A percentile compares a stretch with the other conserved stretches of the same genome.
Evolutionary conservation across 192 early-diverging fungal species (phyloP).

Genomic region (Backusella tarrabulga): DNA sequence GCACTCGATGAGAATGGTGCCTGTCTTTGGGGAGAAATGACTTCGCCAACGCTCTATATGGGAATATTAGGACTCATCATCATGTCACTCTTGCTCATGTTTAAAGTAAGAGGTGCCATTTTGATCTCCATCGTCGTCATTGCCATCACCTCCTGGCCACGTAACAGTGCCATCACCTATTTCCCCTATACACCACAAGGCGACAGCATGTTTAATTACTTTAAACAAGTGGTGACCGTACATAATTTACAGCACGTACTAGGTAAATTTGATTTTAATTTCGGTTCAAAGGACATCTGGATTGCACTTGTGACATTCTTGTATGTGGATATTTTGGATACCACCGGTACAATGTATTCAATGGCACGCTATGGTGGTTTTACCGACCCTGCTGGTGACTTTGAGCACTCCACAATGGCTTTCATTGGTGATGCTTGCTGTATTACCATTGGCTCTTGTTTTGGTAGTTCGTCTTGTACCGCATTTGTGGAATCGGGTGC

Average conservation of each 20-base stretch:
- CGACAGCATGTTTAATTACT: slow-evolving; percentile 62
- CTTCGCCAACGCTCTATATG: slow-evolving; percentile 45
- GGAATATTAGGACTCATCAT: slow-evolving; percentile 63
- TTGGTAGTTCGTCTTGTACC: slow-evolving; percentile 74
- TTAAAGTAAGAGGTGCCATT: slow-evolving; percentile 67
- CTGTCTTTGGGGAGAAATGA: slow-evolving; percentile 60
- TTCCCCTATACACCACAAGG: slow-evolving; percentile 68
- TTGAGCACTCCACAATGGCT: slow-evolving; percentile 70
- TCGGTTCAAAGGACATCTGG: slow-evolving; percentile 63
- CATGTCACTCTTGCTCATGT: slow-evolving; percentile 60
- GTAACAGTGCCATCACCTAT: slow-evolving; percentile 64
- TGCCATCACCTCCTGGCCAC: slow-evolving; percentile 73
- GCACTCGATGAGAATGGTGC: slow-evolving; percentile 56
- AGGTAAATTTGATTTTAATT: slow-evolving; percentile 60
- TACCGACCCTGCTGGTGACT: slow-evolving; percentile 71
- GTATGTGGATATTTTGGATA: slow-evolving; percentile 85
- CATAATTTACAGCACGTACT: slow-evolving; percentile 38
- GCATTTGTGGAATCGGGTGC: slow-evolving; percentile 83
- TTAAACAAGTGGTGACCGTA: slow-evolving; percentile 58
- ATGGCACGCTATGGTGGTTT: slow-evolving; percentile 85
- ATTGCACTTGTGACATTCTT: slow-evolving; percentile 79
- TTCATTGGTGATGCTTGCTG: slow-evolving; percentile 72
- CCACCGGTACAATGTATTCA: slow-evolving; percentile 81
- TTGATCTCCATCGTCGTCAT: slow-evolving; percentile 69
- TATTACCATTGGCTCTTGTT: slow-evolving; percentile 62